These are phyloP conservation scores for Podila minutissima DNA, from an alignment of 192 early-diverging fungal genomes.

Conservation along the genomic window DNA sequence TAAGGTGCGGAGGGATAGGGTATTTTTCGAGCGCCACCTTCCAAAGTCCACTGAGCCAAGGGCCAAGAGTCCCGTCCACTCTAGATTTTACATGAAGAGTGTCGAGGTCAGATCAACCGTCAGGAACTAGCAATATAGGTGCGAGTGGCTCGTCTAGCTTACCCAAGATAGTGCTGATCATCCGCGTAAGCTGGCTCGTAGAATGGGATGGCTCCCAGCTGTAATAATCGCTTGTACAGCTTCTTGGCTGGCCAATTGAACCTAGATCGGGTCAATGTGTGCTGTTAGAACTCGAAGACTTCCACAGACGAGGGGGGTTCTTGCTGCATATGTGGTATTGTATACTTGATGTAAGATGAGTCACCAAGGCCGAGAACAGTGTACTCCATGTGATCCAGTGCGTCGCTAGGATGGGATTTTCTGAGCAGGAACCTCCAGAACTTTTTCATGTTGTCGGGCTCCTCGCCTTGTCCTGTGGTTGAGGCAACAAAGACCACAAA, in stretches of 20 bases:
- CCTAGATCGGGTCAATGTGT: constrained; percentile 39
- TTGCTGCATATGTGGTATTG: background rate
- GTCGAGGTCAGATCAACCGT: background rate
- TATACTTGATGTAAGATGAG: constrained; percentile 88
- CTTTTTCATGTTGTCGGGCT: constrained; percentile 91
- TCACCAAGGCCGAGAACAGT: constrained; percentile 97
- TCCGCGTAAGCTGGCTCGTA: constrained; percentile 86
- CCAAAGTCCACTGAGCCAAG: constrained; percentile 90
- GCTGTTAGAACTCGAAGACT: background rate
- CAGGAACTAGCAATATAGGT: background rate
- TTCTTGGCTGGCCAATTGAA: constrained; percentile 97
- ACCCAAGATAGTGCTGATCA: constrained; percentile 95
- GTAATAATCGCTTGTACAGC: constrained; percentile 82
- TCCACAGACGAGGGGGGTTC: background rate
- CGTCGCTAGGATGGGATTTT: constrained; percentile 75
- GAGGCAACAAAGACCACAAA: constrained; percentile 89
- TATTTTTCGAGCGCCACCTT: constrained; percentile 61
- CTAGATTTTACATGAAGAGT: constrained; percentile 32
- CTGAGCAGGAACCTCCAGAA: constrained; percentile 94
- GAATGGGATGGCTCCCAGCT: constrained; percentile 84
- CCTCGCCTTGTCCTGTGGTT: constrained; percentile 93
- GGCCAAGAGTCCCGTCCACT: constrained; percentile 87
- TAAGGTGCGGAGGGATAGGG: constrained; percentile 67
- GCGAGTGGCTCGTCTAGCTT: constrained; percentile 8
- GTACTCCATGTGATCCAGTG: constrained; percentile 73